Base-by-base conservation (phyloP, 768 basidiomycete genomes). In the Lactarius hengduanensis region DNA sequence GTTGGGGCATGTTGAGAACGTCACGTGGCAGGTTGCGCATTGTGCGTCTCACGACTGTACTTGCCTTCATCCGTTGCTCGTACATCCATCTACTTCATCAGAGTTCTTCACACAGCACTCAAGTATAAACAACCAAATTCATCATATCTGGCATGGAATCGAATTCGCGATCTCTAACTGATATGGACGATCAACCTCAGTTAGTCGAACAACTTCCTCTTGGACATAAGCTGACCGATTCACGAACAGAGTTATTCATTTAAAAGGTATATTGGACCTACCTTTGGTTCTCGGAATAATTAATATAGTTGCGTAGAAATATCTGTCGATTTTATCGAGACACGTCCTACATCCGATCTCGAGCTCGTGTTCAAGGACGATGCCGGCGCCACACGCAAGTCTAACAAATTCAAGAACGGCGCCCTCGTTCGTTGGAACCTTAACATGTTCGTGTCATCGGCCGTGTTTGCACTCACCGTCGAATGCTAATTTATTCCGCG, bases 211-310 rank as follows among this genome's bases (percentile, higher is more conserved):
- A 10, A 0, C 10, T 11, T 11, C 3, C 4, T 3, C 18, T 11
- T 1, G 4, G 1, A 8, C 4, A 16, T 1, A 4, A 0, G n/a
- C 45, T 47, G n/a, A 45, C n/a, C 10, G 45, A 11, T 22, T 11
- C n/a, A 4, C 7, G 0, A 11, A 4, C 45, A 47, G 45, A 47
- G 22, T 4, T 2, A 11, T 47, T 22, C 45, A 47, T 2, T 47
- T 47, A n/a, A 47, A 47, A 22, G 45, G 45, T 47, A 47, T 47
- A 22, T 1, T 22, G 3, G 4, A n/a, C n/a, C 4, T 1, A 3
- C 2, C n/a, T 4, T 11, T 11, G 4, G 5, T 38, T 47, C 1
- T 22, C n/a, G 3, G 11, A 2, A 10, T 0, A 26, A 7, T 5
- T 2, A 5, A 38, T 47, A 22, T 45, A 5, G 45, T 47, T 5